Evolutionary conservation across 1,284 basidiomycete genomes (phyloP).

Genomic region (Chiua sp.): DNA sequence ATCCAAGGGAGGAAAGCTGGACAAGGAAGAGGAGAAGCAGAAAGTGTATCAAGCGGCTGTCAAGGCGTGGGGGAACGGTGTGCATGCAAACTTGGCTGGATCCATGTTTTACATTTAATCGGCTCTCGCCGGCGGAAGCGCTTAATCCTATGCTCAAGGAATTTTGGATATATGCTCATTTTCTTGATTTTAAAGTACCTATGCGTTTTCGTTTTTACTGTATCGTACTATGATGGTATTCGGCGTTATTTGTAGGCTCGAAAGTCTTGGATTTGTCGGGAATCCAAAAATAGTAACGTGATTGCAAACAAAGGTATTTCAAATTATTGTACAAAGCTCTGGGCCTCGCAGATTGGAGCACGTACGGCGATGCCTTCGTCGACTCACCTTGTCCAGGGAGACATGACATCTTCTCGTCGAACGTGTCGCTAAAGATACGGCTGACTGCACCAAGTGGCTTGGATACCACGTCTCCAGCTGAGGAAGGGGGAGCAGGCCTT

Average conservation of each 20-base stretch:
- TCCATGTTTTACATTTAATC: slow-evolving; percentile 78
- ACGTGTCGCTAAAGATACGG: no score
- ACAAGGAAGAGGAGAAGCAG: slow-evolving; percentile 45
- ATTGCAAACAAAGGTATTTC: no score
- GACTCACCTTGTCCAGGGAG: slow-evolving; percentile 66
- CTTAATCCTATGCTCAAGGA: not conserved
- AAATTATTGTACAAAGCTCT: no score
- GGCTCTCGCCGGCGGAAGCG: not conserved
- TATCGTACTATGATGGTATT: no score
- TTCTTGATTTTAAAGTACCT: not conserved
- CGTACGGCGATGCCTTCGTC: slow-evolving; percentile 52
- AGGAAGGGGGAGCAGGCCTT: no score
- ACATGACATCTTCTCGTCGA: no score
- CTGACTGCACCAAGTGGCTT: no score
- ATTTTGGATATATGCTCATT: not conserved
- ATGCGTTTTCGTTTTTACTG: not conserved
- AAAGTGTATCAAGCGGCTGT: slow-evolving; percentile 57
- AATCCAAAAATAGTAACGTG: no score
- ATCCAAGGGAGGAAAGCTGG: slow-evolving; percentile 30
- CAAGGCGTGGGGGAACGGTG: slow-evolving; percentile 64
- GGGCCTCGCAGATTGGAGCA: slow-evolving; percentile 42
- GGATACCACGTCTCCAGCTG: no score
- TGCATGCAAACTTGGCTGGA: slow-evolving; percentile 60
- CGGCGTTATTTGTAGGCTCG: no score
- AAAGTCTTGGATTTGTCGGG: no score